phyloP scores from a whole-genome alignment of 2,329 filamentous ascomycete genomes.

The Fusarium annulatum region DNA sequence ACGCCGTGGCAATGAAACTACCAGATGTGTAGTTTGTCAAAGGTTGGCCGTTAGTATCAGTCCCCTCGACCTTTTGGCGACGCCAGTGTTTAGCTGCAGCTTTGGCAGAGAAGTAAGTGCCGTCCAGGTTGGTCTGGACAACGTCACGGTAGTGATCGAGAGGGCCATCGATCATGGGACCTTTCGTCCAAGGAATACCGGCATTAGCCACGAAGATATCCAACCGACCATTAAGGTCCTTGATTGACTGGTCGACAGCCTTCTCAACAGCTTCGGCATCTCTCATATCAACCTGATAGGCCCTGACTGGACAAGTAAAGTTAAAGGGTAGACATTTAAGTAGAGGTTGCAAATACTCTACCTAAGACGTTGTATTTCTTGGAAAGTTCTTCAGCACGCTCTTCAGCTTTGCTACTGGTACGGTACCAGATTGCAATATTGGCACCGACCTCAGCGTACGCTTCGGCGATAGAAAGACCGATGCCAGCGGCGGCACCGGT shows the following conservation, averaged over 20 bases:
- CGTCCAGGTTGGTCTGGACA: conserved; percentile 75
- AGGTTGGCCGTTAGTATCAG: conserved; percentile 44
- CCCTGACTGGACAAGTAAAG: conserved; percentile 58
- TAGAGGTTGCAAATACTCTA: conserved; percentile 46
- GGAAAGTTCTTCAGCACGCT: conserved; percentile 69
- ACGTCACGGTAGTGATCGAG: conserved; percentile 75
- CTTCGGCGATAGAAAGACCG: conserved; percentile 70
- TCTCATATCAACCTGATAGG: conserved; percentile 69
- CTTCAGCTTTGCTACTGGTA: conserved; percentile 68
- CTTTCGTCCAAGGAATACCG: conserved; percentile 77
- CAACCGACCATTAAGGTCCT: conserved; percentile 76
- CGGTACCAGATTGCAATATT: conserved; percentile 77
- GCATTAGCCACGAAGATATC: conserved; percentile 83
- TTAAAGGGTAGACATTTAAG: neutral
- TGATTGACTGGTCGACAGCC: conserved; percentile 61
- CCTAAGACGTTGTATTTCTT: conserved; percentile 72
- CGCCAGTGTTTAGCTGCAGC: conserved; percentile 75
- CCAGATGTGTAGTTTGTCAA: conserved; percentile 49
- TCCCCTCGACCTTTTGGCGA: conserved; percentile 73
- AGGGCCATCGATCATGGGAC: conserved; percentile 71
- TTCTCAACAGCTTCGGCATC: conserved; percentile 60
- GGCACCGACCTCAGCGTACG: conserved; percentile 72
- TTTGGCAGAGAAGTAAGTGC: conserved; percentile 78
- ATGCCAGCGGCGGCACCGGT: conserved; percentile 73
- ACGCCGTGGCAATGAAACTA: conserved; percentile 64